Conservation (phyloP, 208 protist genomes). For the Leishmania arabica region DNA sequence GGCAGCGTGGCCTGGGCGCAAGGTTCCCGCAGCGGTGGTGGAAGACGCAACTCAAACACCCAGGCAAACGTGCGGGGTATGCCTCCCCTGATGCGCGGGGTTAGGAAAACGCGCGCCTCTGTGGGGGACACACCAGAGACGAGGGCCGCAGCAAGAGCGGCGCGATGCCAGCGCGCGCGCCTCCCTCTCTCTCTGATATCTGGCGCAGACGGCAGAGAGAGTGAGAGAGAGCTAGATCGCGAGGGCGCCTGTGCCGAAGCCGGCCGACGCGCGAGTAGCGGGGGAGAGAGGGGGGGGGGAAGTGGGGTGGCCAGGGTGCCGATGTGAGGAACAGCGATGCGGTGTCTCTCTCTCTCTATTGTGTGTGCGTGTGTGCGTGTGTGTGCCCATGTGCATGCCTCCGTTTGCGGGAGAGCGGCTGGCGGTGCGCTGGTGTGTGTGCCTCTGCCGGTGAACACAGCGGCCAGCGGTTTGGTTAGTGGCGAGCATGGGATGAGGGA, state of each 20-base stretch:
- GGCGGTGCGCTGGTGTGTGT: not conserved
- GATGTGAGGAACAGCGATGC: not conserved
- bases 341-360: not conserved
- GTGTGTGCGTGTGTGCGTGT: too few species aligned
- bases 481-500: not conserved
- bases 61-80: not conserved
- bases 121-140: not conserved
- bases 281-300: too few species aligned
- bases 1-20: not conserved
- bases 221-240: too few species aligned
- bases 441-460: not conserved
- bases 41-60: not conserved
- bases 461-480: not conserved
- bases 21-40: not conserved
- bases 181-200: not conserved
- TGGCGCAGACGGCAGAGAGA: not conserved
- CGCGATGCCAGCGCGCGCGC: not conserved
- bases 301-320: not conserved
- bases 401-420: not conserved
- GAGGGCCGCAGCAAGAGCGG: not conserved
- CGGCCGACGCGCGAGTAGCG: not conserved
- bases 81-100: not conserved
- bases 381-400: not conserved
- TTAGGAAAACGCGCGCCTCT: not conserved
- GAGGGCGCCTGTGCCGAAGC: not conserved